phyloP scores from a whole-genome alignment of 2,329 filamentous ascomycete genomes.

The Phyllosticta ampelicida region DNA sequence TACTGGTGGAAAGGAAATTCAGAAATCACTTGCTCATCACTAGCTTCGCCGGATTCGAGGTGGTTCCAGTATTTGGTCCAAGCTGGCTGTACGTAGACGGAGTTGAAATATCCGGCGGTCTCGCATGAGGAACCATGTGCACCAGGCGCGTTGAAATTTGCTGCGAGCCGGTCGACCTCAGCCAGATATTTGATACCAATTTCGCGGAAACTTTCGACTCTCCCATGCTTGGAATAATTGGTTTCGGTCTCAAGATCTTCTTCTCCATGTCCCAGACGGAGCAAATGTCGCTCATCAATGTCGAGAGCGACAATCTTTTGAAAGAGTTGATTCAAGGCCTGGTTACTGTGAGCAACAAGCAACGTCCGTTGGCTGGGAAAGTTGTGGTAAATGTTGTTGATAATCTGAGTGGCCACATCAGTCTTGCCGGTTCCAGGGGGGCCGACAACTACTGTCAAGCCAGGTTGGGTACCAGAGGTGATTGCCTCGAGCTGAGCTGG shows the following conservation, averaged over 20 bases:
- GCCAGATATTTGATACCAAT: slow-evolving; percentile 67
- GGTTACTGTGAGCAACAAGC: slow-evolving; percentile 92
- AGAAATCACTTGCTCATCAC: slow-evolving; percentile 51
- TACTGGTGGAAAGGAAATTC: slow-evolving; percentile 82
- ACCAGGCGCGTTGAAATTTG: slow-evolving; percentile 74
- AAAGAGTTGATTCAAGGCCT: slow-evolving; percentile 94
- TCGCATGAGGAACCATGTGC: slow-evolving; percentile 95
- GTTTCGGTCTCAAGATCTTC: slow-evolving; percentile 80
- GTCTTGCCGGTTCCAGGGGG: slow-evolving; percentile 97
- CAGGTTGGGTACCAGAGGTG: slow-evolving; percentile 84
- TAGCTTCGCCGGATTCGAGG: slow-evolving; percentile 45
- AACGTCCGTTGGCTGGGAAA: slow-evolving; percentile 87
- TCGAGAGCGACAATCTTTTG: slow-evolving; percentile 95
- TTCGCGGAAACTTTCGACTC: slow-evolving; percentile 90
- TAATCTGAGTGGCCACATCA: slow-evolving; percentile 97
- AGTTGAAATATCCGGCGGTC: slow-evolving; percentile 93
- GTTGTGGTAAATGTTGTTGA: slow-evolving; percentile 98
- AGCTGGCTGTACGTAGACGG: slow-evolving; percentile 76
- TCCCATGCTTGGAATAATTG: slow-evolving; percentile 87
- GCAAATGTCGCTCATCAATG: slow-evolving; percentile 87
- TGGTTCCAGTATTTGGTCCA: slow-evolving; percentile 77
- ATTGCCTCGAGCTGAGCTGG: slow-evolving; percentile 87
- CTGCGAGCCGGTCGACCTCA: slow-evolving; percentile 78
- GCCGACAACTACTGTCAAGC: slow-evolving; percentile 85
- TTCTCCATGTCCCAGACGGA: slow-evolving; percentile 88